phyloP scores from a whole-genome alignment of 1,284 basidiomycete genomes.

The Porogramme epimiltina region DNA sequence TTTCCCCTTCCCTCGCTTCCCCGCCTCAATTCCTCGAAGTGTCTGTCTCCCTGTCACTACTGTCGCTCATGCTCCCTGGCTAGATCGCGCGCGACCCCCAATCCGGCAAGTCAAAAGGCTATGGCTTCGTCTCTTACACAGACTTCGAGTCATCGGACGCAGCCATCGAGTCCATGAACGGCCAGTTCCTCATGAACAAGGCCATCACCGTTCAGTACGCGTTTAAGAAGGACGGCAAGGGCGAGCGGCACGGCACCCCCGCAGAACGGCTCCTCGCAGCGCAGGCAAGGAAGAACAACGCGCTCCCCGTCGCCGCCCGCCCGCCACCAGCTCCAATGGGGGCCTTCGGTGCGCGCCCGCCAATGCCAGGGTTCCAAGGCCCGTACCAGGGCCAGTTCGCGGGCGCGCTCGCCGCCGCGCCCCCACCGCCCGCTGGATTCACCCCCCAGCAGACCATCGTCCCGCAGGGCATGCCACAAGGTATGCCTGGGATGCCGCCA shows the following conservation, averaged over 20 bases:
- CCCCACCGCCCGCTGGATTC: conserved; percentile 68
- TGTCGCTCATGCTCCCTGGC: not conserved
- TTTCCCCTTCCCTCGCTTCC: conserved; percentile 7
- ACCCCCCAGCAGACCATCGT: conserved; percentile 67
- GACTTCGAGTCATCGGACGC: conserved; percentile 97
- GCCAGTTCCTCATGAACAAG: conserved; percentile 98
- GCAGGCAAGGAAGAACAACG: conserved; percentile 94
- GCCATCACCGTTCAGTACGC: conserved; percentile 96
- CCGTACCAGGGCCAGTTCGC: conserved; percentile 89
- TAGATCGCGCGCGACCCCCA: conserved; percentile 91
- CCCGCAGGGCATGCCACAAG: conserved; percentile 42
- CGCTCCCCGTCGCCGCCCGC: conserved; percentile 72
- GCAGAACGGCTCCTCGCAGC: conserved; percentile 94
- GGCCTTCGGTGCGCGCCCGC: conserved; percentile 58
- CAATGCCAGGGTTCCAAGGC: conserved; percentile 66
- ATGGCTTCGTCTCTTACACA: conserved; percentile 96
- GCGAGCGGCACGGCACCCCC: conserved; percentile 93
- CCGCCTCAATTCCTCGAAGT: not conserved
- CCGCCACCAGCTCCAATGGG: conserved; percentile 66
- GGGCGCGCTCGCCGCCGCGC: conserved; percentile 73
- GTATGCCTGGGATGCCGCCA: conserved; percentile 34
- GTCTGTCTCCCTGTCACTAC: not conserved
- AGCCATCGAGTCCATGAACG: conserved; percentile 95
- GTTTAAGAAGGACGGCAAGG: conserved; percentile 98
- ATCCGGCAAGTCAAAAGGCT: conserved; percentile 89